These are phyloP conservation scores for Backusella australiensis DNA, from an alignment of 192 early-diverging fungal genomes.

Conservation along the genomic window DNA sequence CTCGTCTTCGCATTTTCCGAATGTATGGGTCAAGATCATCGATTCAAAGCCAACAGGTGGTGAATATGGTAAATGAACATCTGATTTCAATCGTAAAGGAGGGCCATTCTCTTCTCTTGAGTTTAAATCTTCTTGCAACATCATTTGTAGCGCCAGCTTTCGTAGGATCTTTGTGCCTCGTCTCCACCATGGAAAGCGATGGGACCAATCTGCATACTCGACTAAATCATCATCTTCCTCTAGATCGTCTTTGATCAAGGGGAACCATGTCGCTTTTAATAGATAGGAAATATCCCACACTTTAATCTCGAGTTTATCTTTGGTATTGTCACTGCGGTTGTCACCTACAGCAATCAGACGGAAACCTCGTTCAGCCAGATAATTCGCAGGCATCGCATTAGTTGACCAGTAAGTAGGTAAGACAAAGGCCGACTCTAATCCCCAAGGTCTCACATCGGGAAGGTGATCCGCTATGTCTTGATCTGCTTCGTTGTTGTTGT, in stretches of 20 bases:
- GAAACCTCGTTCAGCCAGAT: slow-evolving; percentile 18
- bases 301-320: slow-evolving; percentile 26
- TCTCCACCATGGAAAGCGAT: slow-evolving; percentile 26
- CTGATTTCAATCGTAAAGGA: background rate
- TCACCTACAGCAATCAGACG: slow-evolving; percentile 29
- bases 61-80: background rate
- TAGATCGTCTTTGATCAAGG: background rate
- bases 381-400: background rate
- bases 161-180: slow-evolving; percentile 7
- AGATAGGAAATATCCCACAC: slow-evolving; percentile 31
- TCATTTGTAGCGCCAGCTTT: slow-evolving; percentile 13
- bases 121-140: background rate
- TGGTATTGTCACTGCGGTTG: slow-evolving; percentile 18
- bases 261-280: slow-evolving; percentile 16
- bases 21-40: slow-evolving; percentile 5
- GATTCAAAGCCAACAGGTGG: slow-evolving; percentile 5
- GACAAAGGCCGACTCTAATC: slow-evolving; percentile 25
- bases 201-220: background rate
- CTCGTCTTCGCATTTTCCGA: slow-evolving; percentile 2
- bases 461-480: background rate
- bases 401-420: slow-evolving; percentile 8
- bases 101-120: background rate
- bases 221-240: background rate
- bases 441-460: slow-evolving; percentile 19
- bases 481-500: background rate